Percentiles rank a stretch among this genome's conserved stretches.
Conservation (phyloP, 2,329 filamentous ascomycete genomes). For the Penicillium sp. region DNA sequence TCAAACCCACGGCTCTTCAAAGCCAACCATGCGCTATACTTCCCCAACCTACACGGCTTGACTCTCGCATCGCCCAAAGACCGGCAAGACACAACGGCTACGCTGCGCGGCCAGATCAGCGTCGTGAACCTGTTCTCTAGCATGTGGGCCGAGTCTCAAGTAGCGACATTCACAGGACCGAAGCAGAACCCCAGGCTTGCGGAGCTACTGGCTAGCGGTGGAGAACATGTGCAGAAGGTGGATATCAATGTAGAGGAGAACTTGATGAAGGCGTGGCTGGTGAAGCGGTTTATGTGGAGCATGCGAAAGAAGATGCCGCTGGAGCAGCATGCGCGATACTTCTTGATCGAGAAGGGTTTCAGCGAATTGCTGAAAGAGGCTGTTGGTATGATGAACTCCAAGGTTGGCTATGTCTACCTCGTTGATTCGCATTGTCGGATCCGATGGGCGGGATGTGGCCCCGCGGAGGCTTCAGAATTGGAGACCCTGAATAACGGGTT, state of each 20-base stretch:
- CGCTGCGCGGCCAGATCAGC: slow-evolving; percentile 70
- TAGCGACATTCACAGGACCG: slow-evolving; percentile 65
- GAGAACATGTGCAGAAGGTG: slow-evolving; percentile 68
- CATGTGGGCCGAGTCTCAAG: slow-evolving; percentile 82
- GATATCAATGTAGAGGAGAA: slow-evolving; percentile 89
- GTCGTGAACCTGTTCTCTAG: slow-evolving; percentile 80
- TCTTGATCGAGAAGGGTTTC: slow-evolving; percentile 59
- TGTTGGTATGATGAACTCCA: slow-evolving; percentile 75
- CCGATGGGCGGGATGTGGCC: slow-evolving; percentile 81
- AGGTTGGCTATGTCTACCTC: slow-evolving; percentile 91
- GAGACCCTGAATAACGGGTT: slow-evolving; percentile 44
- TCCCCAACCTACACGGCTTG: slow-evolving; percentile 83
- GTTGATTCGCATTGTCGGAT: slow-evolving; percentile 85
- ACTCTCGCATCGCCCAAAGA: slow-evolving; percentile 64
- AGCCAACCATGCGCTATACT: slow-evolving; percentile 78
- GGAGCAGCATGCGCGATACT: slow-evolving; percentile 58
- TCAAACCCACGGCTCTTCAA: slow-evolving; percentile 83
- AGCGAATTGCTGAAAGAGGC: slow-evolving; percentile 57
- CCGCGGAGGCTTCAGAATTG: slow-evolving; percentile 42
- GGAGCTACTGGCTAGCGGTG: slow-evolving; percentile 54
- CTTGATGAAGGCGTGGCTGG: slow-evolving; percentile 58
- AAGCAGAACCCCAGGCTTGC: slow-evolving; percentile 69
- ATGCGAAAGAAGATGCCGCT: slow-evolving; percentile 49
- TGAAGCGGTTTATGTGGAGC: slow-evolving; percentile 53
- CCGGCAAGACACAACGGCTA: slow-evolving; percentile 68